Conservation (phyloP, 805 yeast genomes). For the Saccharomyces cerevisiae region DNA sequence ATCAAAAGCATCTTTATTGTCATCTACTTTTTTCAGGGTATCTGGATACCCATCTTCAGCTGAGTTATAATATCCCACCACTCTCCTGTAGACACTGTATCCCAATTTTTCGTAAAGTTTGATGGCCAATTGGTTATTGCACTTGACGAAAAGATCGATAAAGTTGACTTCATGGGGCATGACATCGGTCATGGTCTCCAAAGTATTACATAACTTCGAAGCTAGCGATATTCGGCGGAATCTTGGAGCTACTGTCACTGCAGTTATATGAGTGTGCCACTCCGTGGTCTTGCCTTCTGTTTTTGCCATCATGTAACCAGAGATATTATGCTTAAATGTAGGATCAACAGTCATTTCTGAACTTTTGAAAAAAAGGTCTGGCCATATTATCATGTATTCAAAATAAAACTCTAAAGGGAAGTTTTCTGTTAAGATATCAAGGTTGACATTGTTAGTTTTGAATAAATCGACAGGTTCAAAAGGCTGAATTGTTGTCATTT, state of each 20-base stretch:
- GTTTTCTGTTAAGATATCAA: slow-evolving; percentile 88
- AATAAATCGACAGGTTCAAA: slow-evolving; percentile 82
- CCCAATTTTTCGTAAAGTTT: slow-evolving; percentile 81
- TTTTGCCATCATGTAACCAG: slow-evolving; percentile 92
- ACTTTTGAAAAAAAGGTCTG: slow-evolving; percentile 77
- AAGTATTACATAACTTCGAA: slow-evolving; percentile 60
- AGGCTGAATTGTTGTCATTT: slow-evolving; percentile 83
- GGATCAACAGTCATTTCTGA: slow-evolving; percentile 37
- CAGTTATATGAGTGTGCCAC: slow-evolving; percentile 96
- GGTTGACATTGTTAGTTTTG: slow-evolving; percentile 61
- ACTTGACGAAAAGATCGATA: slow-evolving; percentile 85
- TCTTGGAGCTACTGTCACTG: slow-evolving; percentile 79
- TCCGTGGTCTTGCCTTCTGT: slow-evolving; percentile 78
- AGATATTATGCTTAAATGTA: slow-evolving; percentile 13
- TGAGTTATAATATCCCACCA: slow-evolving; percentile 75
- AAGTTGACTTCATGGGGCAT: slow-evolving; percentile 76
- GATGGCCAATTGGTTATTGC: slow-evolving; percentile 72
- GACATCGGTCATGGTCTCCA: slow-evolving; percentile 67
- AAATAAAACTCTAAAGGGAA: slow-evolving; percentile 77
- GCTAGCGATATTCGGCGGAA: slow-evolving; percentile 85
- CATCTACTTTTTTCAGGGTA: slow-evolving; percentile 41
- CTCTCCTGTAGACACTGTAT: slow-evolving; percentile 76
- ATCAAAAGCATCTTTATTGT: slow-evolving; percentile 79
- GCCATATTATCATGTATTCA: slow-evolving; percentile 80
- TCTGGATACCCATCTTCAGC: slow-evolving; percentile 37